Base-by-base conservation (phyloP, 2,329 filamentous ascomycete species). In the Fusarium floridanum region DNA sequence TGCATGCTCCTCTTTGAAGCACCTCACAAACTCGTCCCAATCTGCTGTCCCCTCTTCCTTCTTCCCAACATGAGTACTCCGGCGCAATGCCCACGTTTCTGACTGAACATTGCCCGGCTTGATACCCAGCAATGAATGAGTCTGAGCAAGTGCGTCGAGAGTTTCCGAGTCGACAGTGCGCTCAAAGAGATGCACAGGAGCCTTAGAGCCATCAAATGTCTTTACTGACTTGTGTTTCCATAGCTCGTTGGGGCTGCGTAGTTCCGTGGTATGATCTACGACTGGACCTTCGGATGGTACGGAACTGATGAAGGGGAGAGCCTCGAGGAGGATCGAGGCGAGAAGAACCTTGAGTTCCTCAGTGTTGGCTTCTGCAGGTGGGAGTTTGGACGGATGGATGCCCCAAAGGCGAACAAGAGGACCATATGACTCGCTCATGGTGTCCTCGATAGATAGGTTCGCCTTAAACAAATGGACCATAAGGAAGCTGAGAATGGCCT, bases 1-100 rank as follows among this genome's bases (percentile, higher is more conserved):
- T 5, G 84, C 84, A 57, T 84, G 80, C 79, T 82, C 81, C 41
- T 88, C 85, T 75, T 91, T 89, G 80, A 94, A 88, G 72, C 85
- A 86, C 37, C 80, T 81, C 41, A 87, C 85, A 80, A 94, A 93
- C 81, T 95, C 92, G 0, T 83, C 84, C 88, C 91, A 94, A 55
- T 79, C 84, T 11, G 91, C 92, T 1, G 91, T 91, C 10, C 89
- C 87, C 27, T 77, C 77, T 43, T 82, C 83, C 20, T 84, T 82
- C 7, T 81, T 83, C 77, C 92, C 87, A 67, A 84, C 83, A 79
- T 95, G 93, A 48, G 88, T 82, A 79, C 90, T 93, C 53, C 87
- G 87, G 66, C 93, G 87, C 45, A 89, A 89, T 63, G 88, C 88
- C 93, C 93, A 95, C 20, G 85, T 87, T 81, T 93, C 91, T 2